Conservation (phyloP, 2,329 filamentous ascomycete species). For the Mycogone perniciosa region DNA sequence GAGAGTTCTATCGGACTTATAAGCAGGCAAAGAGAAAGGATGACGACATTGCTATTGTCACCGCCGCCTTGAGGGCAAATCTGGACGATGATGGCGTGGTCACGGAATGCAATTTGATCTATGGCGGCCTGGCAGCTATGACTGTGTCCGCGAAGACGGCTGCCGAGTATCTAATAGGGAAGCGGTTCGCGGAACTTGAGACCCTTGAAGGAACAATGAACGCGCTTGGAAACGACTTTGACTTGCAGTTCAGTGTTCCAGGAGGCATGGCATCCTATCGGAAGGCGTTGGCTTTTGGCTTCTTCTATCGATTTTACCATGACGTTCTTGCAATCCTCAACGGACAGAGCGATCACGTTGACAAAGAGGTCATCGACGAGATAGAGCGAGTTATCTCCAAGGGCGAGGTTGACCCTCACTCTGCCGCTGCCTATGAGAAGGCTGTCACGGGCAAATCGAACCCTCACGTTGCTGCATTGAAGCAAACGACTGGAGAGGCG, state of each 20-base stretch:
- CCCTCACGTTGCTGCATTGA: slow-evolving; percentile 82
- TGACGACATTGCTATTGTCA: slow-evolving; percentile 97
- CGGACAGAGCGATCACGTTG: slow-evolving; percentile 41
- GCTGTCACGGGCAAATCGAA: slow-evolving; percentile 79
- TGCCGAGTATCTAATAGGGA: slow-evolving; percentile 67
- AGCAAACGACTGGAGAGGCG: slow-evolving; percentile 89
- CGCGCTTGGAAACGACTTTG: slow-evolving; percentile 82
- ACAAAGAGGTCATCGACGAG: slow-evolving; percentile 72
- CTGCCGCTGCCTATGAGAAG: slow-evolving; percentile 71
- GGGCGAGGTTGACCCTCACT: slow-evolving; percentile 70
- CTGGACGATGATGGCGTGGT: slow-evolving; percentile 65
- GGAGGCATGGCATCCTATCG: slow-evolving; percentile 97
- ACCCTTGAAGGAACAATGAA: slow-evolving; percentile 88
- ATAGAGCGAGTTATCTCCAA: slow-evolving; percentile 78
- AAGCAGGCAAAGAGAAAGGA: slow-evolving; percentile 97
- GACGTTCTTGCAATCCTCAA: slow-evolving; percentile 66
- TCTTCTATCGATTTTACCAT: slow-evolving; percentile 97
- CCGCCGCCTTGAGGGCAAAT: slow-evolving; percentile 70
- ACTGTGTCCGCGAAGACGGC: slow-evolving; percentile 83
- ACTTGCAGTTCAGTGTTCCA: slow-evolving; percentile 82
- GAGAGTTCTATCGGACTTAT: slow-evolving; percentile 83
- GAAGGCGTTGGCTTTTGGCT: slow-evolving; percentile 81
- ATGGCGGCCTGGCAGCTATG: slow-evolving; percentile 90
- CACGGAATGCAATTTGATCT: slow-evolving; percentile 71
- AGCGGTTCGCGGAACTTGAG: slow-evolving; percentile 69